Conservation (phyloP, 1,284 basidiomycete genomes). For the Pyrrhoderma noxium region DNA sequence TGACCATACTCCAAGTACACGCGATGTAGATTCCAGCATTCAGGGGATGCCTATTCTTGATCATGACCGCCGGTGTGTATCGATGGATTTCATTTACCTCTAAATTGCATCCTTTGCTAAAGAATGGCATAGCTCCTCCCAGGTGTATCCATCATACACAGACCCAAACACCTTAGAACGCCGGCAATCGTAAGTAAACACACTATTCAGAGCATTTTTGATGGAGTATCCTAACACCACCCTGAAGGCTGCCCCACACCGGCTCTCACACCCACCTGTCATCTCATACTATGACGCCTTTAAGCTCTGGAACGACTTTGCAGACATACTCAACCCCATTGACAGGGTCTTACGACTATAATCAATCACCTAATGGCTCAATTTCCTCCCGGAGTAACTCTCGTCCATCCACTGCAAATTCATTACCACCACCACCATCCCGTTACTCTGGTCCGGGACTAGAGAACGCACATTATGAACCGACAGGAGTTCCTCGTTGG, state of each 20-base stretch:
- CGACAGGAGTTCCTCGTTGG: slow-evolving; percentile 45
- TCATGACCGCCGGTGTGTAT: slow-evolving; percentile 4
- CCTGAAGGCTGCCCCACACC: neutral
- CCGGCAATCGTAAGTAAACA: slow-evolving; percentile 14
- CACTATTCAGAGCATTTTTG: neutral
- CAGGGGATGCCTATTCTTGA: neutral
- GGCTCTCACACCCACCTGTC: slow-evolving; percentile 1
- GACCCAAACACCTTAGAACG: slow-evolving; percentile 4
- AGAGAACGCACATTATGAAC: slow-evolving; percentile 35
- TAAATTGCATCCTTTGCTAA: neutral
- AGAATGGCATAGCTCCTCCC: slow-evolving; percentile 1
- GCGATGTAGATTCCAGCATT: slow-evolving; percentile 2
- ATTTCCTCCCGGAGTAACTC: slow-evolving; percentile 27
- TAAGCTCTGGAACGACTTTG: slow-evolving; percentile 5
- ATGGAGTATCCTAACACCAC: too few relatives aligned
- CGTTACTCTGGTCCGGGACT: slow-evolving; percentile 15
- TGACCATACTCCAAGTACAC: slow-evolving; percentile 12
- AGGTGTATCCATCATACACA: slow-evolving; percentile 8
- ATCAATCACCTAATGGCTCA: slow-evolving; percentile 11
- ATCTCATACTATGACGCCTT: neutral
- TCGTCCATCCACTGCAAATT: slow-evolving; percentile 48
- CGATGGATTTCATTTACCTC: too few relatives aligned
- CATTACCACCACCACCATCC: slow-evolving; percentile 21
- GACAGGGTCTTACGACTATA: slow-evolving; percentile 9
- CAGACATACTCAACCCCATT: slow-evolving; percentile 3